phyloP scores from a whole-genome alignment of 306 rosid species.

The Alnus rubra region DNA sequence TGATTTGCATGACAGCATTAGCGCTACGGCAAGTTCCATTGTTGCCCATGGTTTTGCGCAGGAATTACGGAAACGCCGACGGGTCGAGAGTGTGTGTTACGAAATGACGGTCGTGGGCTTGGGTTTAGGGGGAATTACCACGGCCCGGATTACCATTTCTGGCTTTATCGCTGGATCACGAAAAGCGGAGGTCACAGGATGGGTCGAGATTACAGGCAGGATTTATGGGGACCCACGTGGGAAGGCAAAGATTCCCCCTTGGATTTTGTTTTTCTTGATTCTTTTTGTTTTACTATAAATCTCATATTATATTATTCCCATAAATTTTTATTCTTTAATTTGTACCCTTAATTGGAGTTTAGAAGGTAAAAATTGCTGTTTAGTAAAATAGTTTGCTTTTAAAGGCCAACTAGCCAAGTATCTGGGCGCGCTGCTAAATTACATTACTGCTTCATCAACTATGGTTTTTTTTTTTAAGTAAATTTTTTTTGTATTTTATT shows the following conservation, averaged over 20 bases:
- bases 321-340: neutral
- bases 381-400: too few relatives aligned
- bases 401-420: too few relatives aligned
- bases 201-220: neutral
- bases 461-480: too few relatives aligned
- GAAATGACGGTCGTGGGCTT: slow-evolving; percentile 13
- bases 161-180: neutral
- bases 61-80: too few relatives aligned
- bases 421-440: too few relatives aligned
- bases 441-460: too few relatives aligned
- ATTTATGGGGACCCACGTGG: neutral
- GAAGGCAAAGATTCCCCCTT: neutral
- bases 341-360: too few relatives aligned
- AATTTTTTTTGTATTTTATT: too few relatives aligned
- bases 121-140: neutral
- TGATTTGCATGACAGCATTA: neutral
- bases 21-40: neutral
- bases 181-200: neutral
- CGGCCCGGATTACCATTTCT: neutral
- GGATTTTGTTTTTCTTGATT: too few relatives aligned
- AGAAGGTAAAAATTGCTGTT: too few relatives aligned
- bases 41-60: slow-evolving; percentile 5
- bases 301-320: too few relatives aligned
- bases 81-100: too few relatives aligned
- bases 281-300: neutral